phyloP scores from a whole-genome alignment of 2,329 filamentous ascomycete genomes.

The Tetracladium maxilliforme region DNA sequence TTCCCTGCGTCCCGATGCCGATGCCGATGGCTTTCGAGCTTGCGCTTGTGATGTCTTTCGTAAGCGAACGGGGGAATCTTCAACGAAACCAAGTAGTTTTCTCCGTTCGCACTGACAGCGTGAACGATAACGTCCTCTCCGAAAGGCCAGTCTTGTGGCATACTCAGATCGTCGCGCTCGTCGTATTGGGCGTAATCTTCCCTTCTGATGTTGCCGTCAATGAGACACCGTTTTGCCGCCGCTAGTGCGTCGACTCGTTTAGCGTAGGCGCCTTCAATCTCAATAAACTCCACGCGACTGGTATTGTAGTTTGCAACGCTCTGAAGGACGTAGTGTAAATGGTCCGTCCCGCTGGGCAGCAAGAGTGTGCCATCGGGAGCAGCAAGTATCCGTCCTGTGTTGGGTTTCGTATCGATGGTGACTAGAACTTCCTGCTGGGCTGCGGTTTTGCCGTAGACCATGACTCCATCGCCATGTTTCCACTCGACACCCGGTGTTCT shows the following conservation, averaged over 20 bases:
- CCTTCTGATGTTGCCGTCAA: slow-evolving; percentile 13
- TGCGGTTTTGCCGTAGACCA: slow-evolving; percentile 20
- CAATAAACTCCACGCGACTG: slow-evolving; percentile 19
- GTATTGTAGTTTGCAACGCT: slow-evolving; percentile 24
- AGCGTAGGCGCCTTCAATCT: slow-evolving; percentile 23
- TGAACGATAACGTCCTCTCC: slow-evolving; percentile 27
- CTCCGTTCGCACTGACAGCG: slow-evolving; percentile 23
- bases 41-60: too few relatives aligned
- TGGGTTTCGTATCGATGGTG: slow-evolving; percentile 20
- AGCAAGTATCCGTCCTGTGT: slow-evolving; percentile 14
- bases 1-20: too few relatives aligned
- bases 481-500: slow-evolving; percentile 11
- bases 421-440: slow-evolving; percentile 21
- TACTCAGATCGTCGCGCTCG: slow-evolving; percentile 11
- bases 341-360: slow-evolving; percentile 11
- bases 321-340: slow-evolving; percentile 25
- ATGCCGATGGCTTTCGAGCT: too few relatives aligned
- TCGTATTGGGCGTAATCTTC: slow-evolving; percentile 21
- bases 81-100: slow-evolving; percentile 22
- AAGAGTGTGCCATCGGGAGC: slow-evolving; percentile 7
- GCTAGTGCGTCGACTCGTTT: slow-evolving; percentile 15
- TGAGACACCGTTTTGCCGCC: slow-evolving; percentile 18
- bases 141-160: slow-evolving; percentile 22
- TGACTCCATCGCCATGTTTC: slow-evolving; percentile 20
- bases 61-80: slow-evolving; percentile 14